Percentiles rank a stretch among this genome's conserved stretches.
Evolutionary conservation across 441 rosid genomes (phyloP).

Genomic region (Manihot esculenta): DNA sequence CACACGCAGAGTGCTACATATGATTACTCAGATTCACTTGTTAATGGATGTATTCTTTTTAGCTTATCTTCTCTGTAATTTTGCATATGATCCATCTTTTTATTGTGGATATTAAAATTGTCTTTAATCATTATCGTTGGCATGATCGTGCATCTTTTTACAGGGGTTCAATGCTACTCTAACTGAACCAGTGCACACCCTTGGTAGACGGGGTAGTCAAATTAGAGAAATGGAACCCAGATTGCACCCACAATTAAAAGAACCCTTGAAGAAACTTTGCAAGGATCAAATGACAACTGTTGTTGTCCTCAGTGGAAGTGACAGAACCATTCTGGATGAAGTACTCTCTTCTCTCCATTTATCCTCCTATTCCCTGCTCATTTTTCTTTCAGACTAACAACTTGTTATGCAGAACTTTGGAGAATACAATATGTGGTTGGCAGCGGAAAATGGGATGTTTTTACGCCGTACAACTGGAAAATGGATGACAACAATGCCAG

Average conservation of each 20-base stretch:
- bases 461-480: conserved; percentile 57
- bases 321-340: conserved; percentile 59
- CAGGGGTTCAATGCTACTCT: conserved; percentile 75
- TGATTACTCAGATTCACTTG: background rate
- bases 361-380: background rate
- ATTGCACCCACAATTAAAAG: conserved; percentile 56
- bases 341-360: conserved; percentile 34
- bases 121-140: background rate
- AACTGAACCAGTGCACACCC: conserved; percentile 54
- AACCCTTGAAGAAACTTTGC: conserved; percentile 56
- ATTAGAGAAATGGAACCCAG: conserved; percentile 71
- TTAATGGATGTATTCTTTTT: background rate
- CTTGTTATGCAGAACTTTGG: conserved; percentile 56
- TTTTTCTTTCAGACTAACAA: conserved; percentile 16
- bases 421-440: conserved; percentile 71
- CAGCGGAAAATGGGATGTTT: conserved; percentile 89
- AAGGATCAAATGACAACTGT: conserved; percentile 53
- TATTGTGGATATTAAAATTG: background rate
- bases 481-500: conserved; percentile 94
- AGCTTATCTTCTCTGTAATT: background rate
- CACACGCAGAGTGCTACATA: background rate
- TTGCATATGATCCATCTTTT: no score
- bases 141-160: conserved; percentile 11
- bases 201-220: conserved; percentile 61
- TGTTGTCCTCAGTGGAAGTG: conserved; percentile 73